Evolutionary conservation across 2,329 filamentous ascomycete genomes (phyloP).

Genomic region (Pseudogymnoascus verrucosus): DNA sequence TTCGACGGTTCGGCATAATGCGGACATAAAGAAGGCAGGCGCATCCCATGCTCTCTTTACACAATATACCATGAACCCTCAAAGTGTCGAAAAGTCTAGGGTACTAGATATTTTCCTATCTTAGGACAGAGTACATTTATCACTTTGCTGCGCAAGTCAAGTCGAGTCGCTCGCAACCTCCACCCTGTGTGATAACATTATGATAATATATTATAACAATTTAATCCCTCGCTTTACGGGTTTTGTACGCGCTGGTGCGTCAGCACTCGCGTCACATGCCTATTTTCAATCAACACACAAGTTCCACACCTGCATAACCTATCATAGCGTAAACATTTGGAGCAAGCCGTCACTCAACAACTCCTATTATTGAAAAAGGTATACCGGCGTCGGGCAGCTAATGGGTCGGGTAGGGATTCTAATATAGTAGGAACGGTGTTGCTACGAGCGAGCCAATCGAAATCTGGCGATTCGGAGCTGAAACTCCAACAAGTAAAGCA

Average conservation of each 20-base stretch:
- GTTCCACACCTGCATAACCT: background rate
- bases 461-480: background rate
- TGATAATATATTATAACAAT: background rate
- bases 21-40: background rate
- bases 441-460: background rate
- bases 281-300: background rate
- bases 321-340: background rate
- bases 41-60: background rate
- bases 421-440: background rate
- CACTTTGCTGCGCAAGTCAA: background rate
- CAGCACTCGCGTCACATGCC: background rate
- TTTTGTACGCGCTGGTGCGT: background rate
- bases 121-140: background rate
- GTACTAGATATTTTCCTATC: background rate
- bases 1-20: background rate
- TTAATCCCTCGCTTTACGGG: background rate
- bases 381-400: background rate
- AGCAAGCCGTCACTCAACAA: background rate
- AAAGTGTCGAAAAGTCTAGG: background rate
- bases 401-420: background rate
- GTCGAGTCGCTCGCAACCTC: background rate
- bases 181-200: background rate
- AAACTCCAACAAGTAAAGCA: background rate
- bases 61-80: background rate
- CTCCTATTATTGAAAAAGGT: background rate